Base-by-base conservation (phyloP, 139 green algal species). In the Chlorella sorokiniana region DNA sequence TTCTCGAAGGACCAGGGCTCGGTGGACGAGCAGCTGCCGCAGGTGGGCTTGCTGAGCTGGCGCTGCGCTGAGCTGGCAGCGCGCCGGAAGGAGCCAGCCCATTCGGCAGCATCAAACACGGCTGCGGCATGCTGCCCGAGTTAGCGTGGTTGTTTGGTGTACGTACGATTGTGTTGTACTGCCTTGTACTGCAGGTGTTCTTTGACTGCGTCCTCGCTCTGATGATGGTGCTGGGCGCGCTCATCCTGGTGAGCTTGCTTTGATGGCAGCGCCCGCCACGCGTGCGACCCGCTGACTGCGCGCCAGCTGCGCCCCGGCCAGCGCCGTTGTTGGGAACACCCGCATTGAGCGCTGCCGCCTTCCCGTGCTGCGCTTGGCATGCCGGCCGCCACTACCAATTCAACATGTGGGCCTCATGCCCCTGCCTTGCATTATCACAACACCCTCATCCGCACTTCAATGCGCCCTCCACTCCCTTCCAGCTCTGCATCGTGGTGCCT, bases 21-120 rank as follows among this genome's bases (percentile, higher is more conserved):
- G 41, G 87, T 94, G 62, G 93, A 97, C 87, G 93, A 94, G 52
- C 83, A 90, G 86, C 90, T 97, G 69, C 91, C 93, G 23, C 78
- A 83, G 76, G 70, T 77, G 44, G 3, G 68, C 29, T 37, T 71
- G 48, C 16, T 59, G 48, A 16, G 48, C 11, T 25, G 48, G 16
- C 48, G 16, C 14, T 11, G 14, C 11, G 61, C 29, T 68, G 59
- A 67, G 59, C 22, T 10, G 62, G 62, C 62, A 22, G 62, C 62
- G 20, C 54, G n/a, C n/a, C n/a, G n/a, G n/a, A n/a, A n/a, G n/a
- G n/a, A n/a, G n/a, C n/a, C n/a, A n/a, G n/a, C n/a, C n/a, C n/a
- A n/a, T n/a, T n/a, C n/a, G n/a, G n/a, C n/a, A n/a, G n/a, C n/a
- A n/a, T n/a, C n/a, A n/a, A n/a, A n/a, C n/a, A n/a, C n/a, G n/a